Conservation (phyloP, 2,329 filamentous ascomycete species). For the Sporothrix inflata region DNA sequence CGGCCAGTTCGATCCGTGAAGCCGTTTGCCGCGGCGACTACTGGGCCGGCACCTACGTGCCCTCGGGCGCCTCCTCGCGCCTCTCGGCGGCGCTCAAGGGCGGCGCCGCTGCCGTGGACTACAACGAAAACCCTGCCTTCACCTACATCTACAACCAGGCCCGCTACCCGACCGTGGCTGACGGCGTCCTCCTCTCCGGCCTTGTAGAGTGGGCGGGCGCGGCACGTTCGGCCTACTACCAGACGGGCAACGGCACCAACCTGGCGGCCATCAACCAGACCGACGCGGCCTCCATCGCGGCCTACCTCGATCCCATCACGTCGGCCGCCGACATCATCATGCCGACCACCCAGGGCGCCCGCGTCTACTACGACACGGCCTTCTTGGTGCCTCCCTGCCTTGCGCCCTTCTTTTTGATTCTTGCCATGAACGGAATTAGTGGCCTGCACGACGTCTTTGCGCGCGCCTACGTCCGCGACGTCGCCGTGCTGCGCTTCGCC, state of each 20-base stretch:
- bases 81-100: constrained; percentile 38
- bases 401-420: constrained; percentile 41
- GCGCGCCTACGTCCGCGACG: neutral
- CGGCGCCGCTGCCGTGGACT: constrained; percentile 37
- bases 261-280: constrained; percentile 3
- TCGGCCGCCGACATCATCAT: constrained; percentile 39
- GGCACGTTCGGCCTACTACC: constrained; percentile 35
- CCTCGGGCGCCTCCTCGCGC: constrained; percentile 40
- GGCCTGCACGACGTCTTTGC: constrained; percentile 18
- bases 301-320: constrained; percentile 44
- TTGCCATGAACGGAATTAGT: constrained; percentile 40
- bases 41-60: constrained; percentile 45
- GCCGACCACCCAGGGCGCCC: constrained; percentile 43
- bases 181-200: constrained; percentile 36
- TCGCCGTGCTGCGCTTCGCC: constrained; percentile 39
- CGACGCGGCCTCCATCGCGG: constrained; percentile 35
- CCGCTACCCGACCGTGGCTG: constrained; percentile 41
- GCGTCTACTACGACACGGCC: constrained; percentile 46
- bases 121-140: constrained; percentile 42
- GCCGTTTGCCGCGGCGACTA: constrained; percentile 44
- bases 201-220: constrained; percentile 34
- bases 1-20: constrained; percentile 37
- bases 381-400: constrained; percentile 46
- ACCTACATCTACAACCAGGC: constrained; percentile 46
- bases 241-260: constrained; percentile 32